Percentiles rank a stretch among this genome's conserved stretches.
Conservation (phyloP, 1,284 basidiomycete species). For the Pascua sp. region DNA sequence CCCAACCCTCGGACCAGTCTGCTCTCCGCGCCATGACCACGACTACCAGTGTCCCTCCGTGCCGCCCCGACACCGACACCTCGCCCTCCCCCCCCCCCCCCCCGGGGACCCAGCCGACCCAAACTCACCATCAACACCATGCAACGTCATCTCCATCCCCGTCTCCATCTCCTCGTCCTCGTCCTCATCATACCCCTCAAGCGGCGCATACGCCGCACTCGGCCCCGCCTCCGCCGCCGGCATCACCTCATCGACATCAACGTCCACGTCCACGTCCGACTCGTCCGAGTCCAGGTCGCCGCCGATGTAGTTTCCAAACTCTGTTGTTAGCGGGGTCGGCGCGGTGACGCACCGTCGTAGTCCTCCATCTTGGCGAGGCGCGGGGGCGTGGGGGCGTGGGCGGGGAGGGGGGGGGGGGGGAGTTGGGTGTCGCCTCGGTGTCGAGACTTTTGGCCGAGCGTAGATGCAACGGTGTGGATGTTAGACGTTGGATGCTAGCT, state of each 20-base stretch:
- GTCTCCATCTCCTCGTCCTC: conserved; percentile 38
- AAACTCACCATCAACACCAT: conserved; percentile 45
- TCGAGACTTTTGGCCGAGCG: neutral
- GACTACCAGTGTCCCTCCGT: too few relatives aligned
- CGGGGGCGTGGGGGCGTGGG: too few relatives aligned
- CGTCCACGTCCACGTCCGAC: conserved; percentile 38
- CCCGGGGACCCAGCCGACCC: too few relatives aligned
- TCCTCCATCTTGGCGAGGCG: conserved; percentile 51
- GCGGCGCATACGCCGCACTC: conserved; percentile 37
- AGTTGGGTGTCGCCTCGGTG: neutral
- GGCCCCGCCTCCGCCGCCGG: conserved; percentile 25
- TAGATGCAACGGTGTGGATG: neutral
- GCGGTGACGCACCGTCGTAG: conserved; percentile 42
- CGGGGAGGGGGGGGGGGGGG: neutral
- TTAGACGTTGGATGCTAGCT: neutral
- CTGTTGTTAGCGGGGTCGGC: conserved; percentile 14
- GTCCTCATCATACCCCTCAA: conserved; percentile 49
- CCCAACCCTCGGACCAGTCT: too few relatives aligned
- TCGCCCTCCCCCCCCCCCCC: too few relatives aligned
- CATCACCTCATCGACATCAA: conserved; percentile 6
- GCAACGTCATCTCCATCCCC: conserved; percentile 43
- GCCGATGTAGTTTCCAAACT: conserved; percentile 93
- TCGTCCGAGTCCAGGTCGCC: conserved; percentile 83
- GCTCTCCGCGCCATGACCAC: too few relatives aligned
- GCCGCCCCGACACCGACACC: too few relatives aligned